phyloP scores from a whole-genome alignment of 257 asterid genomes.

The Solanum piurae region DNA sequence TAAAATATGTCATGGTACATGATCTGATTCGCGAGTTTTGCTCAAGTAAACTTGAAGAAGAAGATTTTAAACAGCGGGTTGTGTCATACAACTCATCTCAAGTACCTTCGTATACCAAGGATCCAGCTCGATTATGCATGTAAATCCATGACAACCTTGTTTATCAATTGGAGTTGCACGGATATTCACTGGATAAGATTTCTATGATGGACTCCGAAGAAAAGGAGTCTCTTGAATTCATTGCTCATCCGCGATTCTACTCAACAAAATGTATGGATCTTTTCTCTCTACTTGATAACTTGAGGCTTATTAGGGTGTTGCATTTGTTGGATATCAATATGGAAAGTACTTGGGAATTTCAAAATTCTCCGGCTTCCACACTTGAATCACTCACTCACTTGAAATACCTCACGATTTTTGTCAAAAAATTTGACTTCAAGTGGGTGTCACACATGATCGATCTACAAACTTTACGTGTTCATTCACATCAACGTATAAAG shows the following conservation, averaged over 20 bases:
- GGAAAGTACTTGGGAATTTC: not conserved
- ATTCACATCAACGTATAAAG: not conserved
- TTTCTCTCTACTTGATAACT: not conserved
- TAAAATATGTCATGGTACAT: constrained; percentile 2
- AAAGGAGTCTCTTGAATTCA: not conserved
- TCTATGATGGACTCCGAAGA: not conserved
- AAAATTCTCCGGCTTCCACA: not conserved
- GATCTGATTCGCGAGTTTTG: constrained; percentile 1
- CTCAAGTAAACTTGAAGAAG: not conserved
- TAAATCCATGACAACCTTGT: not conserved
- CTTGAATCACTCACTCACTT: not conserved
- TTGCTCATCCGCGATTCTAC: not conserved
- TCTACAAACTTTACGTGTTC: not conserved
- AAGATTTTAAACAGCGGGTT: not conserved
- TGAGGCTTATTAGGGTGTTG: not conserved
- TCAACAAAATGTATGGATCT: not conserved
- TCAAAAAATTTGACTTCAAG: not conserved
- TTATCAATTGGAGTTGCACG: not conserved
- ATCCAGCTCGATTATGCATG: not conserved
- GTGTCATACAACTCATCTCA: not conserved
- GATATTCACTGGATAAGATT: not conserved
- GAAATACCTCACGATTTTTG: not conserved
- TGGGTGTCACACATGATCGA: not conserved
- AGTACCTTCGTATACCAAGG: not conserved
- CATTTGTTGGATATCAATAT: not conserved